A percentile compares a stretch with the other conserved stretches of the same genome.
phyloP scores from a whole-genome alignment of 257 asterid genomes.

The Solanum arcanum region DNA sequence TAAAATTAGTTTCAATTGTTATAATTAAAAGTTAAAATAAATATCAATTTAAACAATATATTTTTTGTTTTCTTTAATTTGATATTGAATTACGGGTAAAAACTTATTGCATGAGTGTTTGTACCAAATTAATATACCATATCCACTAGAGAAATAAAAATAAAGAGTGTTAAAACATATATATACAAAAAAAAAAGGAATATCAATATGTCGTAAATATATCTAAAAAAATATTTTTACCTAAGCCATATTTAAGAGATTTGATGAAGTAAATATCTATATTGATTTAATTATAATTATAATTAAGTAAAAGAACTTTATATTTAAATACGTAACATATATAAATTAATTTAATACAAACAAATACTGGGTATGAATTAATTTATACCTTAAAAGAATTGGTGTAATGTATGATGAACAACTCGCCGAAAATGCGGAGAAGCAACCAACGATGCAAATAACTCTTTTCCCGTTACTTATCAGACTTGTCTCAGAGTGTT shows the following conservation, averaged over 20 bases:
- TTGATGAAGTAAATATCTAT: background rate
- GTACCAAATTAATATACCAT: background rate
- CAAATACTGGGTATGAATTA: background rate
- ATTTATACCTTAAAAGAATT: background rate
- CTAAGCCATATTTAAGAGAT: background rate
- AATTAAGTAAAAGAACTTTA: too few species aligned
- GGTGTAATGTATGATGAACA: background rate
- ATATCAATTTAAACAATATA: background rate
- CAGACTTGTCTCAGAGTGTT: accelerated
- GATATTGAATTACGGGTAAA: background rate
- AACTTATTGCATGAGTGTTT: background rate
- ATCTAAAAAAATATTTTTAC: too few species aligned
- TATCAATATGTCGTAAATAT: too few species aligned
- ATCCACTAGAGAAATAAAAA: background rate
- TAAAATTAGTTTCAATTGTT: too few species aligned
- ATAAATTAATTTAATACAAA: too few species aligned
- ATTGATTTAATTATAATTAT: too few species aligned
- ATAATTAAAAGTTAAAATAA: background rate
- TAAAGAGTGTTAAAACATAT: too few species aligned
- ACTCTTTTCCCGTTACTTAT: background rate
- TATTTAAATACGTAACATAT: background rate
- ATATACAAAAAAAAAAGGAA: too few species aligned
- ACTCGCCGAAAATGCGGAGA: background rate
- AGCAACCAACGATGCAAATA: background rate
- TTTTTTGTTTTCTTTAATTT: background rate